Base-by-base conservation (phyloP, 345 rosid species). In the Nasturtium officinale region DNA sequence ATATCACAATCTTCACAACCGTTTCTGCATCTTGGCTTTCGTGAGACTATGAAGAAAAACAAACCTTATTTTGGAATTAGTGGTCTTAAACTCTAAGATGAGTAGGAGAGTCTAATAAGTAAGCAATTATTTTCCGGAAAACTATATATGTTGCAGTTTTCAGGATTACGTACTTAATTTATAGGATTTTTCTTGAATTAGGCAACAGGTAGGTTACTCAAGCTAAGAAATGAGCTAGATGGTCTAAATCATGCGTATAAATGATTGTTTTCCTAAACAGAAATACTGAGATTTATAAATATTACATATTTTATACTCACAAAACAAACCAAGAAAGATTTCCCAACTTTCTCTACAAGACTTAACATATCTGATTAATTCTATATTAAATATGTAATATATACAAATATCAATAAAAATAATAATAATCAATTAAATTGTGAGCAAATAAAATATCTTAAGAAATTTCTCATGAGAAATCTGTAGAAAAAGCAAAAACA, bases 21-120 rank as follows among this genome's bases (percentile, higher is more conserved):
- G 85, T 77, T 71, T 25, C 42, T 5, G 12, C 64, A 33, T 73
- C 77, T 64, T 72, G 45, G 74, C 78, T 86, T 83, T 87, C 85
- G 77, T 78, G 74, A 78, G 56, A 72, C 30, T 61, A 52, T 70
- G 20, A 67, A 16, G 42, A 53, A 77, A 21, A 29, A 25, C n/a
- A 67, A 28, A 30, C 47, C 67, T 65, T 65, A 32, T 67, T 72
- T 77, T 66, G 67, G 77, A 46, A 73, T 59, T 61, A 25, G 46
- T 51, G 28, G 7, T 21, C 16, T 11, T 17, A 47, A 47, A 57
- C 17, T 46, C 35, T 26, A 69, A 62, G 16, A 69, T 47, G 35
- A 75, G 23, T 51, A 40, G 2, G 25, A 23, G 6, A 42, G 52
- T 48, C 35, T 61, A 42, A 32, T 57, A 51, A 51, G 38, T 16